Evolutionary conservation across 73 alveolate species (phyloP), one percentile per base, ranked within the genome.

Genomic region (Uronychia binucleata): DNA sequence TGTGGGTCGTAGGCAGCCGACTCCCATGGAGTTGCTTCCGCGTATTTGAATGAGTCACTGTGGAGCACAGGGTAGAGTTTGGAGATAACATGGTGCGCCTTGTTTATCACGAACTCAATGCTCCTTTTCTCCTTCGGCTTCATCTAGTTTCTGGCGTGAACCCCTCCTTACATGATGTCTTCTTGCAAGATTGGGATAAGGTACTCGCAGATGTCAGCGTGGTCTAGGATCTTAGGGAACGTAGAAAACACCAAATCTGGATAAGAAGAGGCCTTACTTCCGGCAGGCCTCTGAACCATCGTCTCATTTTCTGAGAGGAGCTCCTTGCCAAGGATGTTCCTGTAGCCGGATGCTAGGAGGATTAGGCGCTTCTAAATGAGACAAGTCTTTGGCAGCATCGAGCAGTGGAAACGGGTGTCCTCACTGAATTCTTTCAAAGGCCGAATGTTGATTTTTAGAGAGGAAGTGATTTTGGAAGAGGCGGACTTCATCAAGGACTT

Each of bases 261-360:
- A 46, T 5, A 46, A 19, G 19, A 46, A 11, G 5, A 46, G 67
- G 67, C n/a, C 67, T 46, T 46, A 46, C 67, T 46, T 31, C 95
- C 90, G 26, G 33, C 85, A 30, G 95, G 95, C 28, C 67, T 26
- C 28, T 58, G 32, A 77, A 84, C 28, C 13, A 86, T 34, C 19
- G 31, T 81, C 25, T 74, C 81, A 31, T 59, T 59, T 27, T 58
- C 26, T 30, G 31, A 33, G 35, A 81, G 32, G 13, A 79, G 34
- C 77, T 89, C 78, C 83, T 84, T 88, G 19, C 95, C 95, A 28
- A 89, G 74, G 74, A 80, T 80, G 83, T 89, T 89, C 75, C 95
- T 89, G 79, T 75, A 89, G 11, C 95, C 95, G 29, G 85, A 74
- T 0, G 78, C 83, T 11, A 89, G 35, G 57, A 80, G 59, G 31